Evolutionary conservation across 179 eudicot genomes (phyloP), one percentile per base, ranked within the genome.

Genomic region (Beta macrorhiza): DNA sequence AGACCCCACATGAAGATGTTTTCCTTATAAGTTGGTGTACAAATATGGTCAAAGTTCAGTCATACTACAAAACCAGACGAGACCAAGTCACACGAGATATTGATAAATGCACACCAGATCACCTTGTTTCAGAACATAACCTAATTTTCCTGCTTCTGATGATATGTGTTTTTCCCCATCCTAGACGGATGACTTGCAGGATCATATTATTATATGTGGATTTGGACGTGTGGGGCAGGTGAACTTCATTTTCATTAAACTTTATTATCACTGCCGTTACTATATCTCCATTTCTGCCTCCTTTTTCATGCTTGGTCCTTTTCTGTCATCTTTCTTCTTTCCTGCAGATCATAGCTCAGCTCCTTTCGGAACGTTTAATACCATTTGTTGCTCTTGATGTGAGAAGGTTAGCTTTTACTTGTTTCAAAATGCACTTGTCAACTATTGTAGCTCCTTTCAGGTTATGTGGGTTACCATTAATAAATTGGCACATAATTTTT

Each of bases 201-300:
- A 87, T 87, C 99, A 96, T 87, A 96, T 96, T 72, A 96, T 96
- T 64, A 87, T 96, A 62, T 96, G 99, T 75, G 99, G 99, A 79
- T 96, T 96, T 87, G 99, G 99, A 88, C 99, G 99, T 81, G 98
- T 96, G 68, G 99, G 99, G 83, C 99, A 96, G 99, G 99, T 96
- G 80, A 51, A 79, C 67, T 32, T 78, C 29, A 19, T 37, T 22
- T 47, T 83, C 19, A 12, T 67, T 9, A 62, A 29, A 15, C 2
- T 67, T 1, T 61, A 25, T 61, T 74, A 69, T 16, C 42, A 19
- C 29, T 55, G 45, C 81, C 32, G 4, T 37, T 47, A 22, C 37
- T 15, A 37, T 72, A 72, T 78, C 65, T 59, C 42, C 42, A 73
- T 29, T 47, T 68, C 81, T 64, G 49, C 65, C 65, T 22, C 57